These are phyloP conservation scores for Schizopora paradoxa DNA, from an alignment of 1,284 basidiomycete genomes.

Conservation along the genomic window DNA sequence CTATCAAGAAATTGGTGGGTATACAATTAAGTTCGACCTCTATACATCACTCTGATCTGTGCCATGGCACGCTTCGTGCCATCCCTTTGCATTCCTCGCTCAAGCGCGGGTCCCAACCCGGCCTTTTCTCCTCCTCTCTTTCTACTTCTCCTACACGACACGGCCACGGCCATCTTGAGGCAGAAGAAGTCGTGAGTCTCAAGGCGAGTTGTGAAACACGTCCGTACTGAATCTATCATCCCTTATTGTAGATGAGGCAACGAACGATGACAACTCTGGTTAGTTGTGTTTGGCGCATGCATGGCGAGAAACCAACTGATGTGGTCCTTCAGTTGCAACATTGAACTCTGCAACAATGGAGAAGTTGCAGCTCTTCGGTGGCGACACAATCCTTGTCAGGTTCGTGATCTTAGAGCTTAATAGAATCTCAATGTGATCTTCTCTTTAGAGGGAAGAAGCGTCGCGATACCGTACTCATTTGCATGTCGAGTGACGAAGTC, in stretches of 20 bases:
- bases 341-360: constrained; percentile 98
- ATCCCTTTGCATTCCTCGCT: too few relatives aligned
- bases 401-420: constrained; percentile 30
- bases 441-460: constrained; percentile 83
- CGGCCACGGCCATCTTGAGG: constrained; percentile 90
- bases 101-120: too few relatives aligned
- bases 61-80: too few relatives aligned
- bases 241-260: constrained; percentile 88
- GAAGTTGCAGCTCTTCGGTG: constrained; percentile 87
- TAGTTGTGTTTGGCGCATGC: constrained; percentile 21
- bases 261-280: constrained; percentile 91
- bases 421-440: too few relatives aligned
- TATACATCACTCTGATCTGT: too few relatives aligned
- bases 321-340: constrained; percentile 74
- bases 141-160: too few relatives aligned
- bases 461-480: constrained; percentile 93
- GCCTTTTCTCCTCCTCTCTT: too few relatives aligned
- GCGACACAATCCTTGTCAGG: constrained; percentile 91
- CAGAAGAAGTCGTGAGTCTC: constrained; percentile 90
- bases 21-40: too few relatives aligned
- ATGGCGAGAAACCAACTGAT: too few relatives aligned
- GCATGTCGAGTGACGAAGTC: constrained; percentile 90
- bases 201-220: constrained; percentile 13
- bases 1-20: too few relatives aligned
- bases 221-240: constrained; percentile 18